Evolutionary conservation across 2,329 filamentous ascomycete species (phyloP).

Genomic region (Neofusicoccum cordaticola): DNA sequence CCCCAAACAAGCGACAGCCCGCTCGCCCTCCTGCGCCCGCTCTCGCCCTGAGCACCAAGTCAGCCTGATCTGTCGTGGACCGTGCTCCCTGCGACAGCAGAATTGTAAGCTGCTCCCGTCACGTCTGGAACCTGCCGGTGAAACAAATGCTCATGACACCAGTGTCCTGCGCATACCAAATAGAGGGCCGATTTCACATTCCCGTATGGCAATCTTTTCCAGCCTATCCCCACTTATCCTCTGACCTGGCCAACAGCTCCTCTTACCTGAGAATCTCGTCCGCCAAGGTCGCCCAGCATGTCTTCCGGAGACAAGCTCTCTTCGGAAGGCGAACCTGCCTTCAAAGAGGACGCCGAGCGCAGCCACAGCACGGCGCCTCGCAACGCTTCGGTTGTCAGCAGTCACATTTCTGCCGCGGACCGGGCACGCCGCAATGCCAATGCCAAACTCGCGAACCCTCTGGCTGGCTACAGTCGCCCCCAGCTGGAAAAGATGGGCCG

Average conservation of each 20-base stretch:
- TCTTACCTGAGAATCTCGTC: neutral
- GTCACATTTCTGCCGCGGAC: slow-evolving; percentile 35
- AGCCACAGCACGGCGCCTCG: slow-evolving; percentile 13
- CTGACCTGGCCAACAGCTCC: neutral
- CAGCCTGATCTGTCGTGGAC: neutral
- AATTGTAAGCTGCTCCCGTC: neutral
- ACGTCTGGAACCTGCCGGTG: neutral
- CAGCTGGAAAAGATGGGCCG: slow-evolving; percentile 57
- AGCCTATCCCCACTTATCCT: neutral
- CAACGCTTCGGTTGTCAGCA: slow-evolving; percentile 22
- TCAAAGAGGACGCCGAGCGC: slow-evolving; percentile 16
- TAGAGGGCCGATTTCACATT: neutral
- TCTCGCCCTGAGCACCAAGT: neutral
- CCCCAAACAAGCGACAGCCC: neutral
- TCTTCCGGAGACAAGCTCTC: slow-evolving; percentile 16
- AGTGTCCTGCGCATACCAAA: neutral
- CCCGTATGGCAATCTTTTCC: neutral
- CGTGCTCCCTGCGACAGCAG: neutral
- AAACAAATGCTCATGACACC: neutral
- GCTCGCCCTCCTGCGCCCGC: neutral
- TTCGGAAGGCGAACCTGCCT: slow-evolving; percentile 20
- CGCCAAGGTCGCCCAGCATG: slow-evolving; percentile 8
- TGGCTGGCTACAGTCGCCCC: slow-evolving; percentile 47
- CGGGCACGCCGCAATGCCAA: slow-evolving; percentile 36
- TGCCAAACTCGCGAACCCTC: slow-evolving; percentile 54